These are phyloP conservation scores for Erigeron philadelphicus DNA, from an alignment of 140 eudicot species.

Conservation along the genomic window DNA sequence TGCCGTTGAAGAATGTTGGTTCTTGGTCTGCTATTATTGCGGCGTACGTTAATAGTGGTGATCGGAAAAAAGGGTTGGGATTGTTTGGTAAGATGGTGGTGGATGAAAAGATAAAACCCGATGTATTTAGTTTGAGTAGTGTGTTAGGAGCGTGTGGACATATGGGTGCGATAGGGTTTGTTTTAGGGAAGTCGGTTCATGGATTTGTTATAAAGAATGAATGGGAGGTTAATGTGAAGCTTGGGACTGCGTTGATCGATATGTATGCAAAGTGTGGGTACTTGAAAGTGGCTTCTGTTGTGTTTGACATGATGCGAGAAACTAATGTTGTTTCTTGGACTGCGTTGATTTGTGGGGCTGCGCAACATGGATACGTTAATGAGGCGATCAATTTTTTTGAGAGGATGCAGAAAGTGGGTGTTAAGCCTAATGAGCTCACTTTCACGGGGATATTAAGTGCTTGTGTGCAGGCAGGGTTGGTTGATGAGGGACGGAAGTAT, in stretches of 20 bases:
- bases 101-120: conserved; percentile 40
- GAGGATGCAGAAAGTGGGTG: conserved; percentile 39
- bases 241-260: conserved; percentile 50
- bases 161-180: conserved; percentile 45
- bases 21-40: conserved; percentile 64
- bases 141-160: conserved; percentile 38
- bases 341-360: conserved; percentile 58
- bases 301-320: conserved; percentile 41
- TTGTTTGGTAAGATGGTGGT: conserved; percentile 37
- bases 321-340: conserved; percentile 55
- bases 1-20: conserved; percentile 38
- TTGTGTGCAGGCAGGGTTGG: conserved; percentile 58
- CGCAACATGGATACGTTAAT: conserved; percentile 39
- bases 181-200: conserved; percentile 49
- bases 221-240: conserved; percentile 40
- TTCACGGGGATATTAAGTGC: conserved; percentile 59
- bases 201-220: conserved; percentile 38
- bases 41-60: conserved; percentile 28
- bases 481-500: conserved; percentile 46
- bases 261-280: conserved; percentile 59
- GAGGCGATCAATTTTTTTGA: conserved; percentile 44
- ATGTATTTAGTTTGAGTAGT: conserved; percentile 34
- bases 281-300: conserved; percentile 37
- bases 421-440: conserved; percentile 52
- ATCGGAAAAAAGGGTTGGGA: conserved; percentile 26